Base-by-base conservation (phyloP, 345 rosid genomes). In the Rhizophora mangle region DNA sequence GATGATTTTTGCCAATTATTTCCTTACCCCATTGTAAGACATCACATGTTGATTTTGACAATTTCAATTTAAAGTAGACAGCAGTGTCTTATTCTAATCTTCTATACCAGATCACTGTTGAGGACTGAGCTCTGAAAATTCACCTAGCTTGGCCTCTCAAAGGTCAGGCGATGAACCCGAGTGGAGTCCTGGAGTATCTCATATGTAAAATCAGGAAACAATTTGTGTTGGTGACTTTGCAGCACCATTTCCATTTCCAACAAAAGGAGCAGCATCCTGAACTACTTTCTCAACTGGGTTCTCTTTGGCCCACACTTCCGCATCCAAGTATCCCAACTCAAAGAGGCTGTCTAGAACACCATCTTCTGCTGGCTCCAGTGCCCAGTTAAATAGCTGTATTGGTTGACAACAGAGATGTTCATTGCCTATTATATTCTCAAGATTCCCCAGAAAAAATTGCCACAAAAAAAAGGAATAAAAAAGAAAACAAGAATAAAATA, bases 311-410 rank as follows among this genome's bases (percentile, higher is more conserved):
- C 98, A 95, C 24, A 72, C 85, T 0, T 85, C 88, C n/a, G 96
- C 98, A 74, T 95, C 96, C 15, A 73, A 68, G 67, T 88, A 90
- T 64, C 99, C 99, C 0, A 82, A 73, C 81, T 95, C 91, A 69
- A 92, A 95, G 63, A 95, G 86, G 59, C 69, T 66, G 64, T 90
- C 97, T 36, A 95, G 88, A 46, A 92, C 65, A 6, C 70, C 73
- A 77, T 92, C 97, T 69, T 70, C 89, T 59, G 98, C 96, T 59
- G 98, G 99, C 85, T 88, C 94, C 60, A 95, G 76, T 43, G 99
- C 96, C 99, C 96, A 95, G 54, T 82, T 90, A 78, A 95, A 78
- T 77, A 95, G 87, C 99, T 95, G 84, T 27, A 62, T 63, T 3
- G 20, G 54, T 67, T 39, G 68, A 31, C n/a, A 62, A 67, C 56